phyloP scores from a whole-genome alignment of 2,329 filamentous ascomycete species.

The Colletotrichum lindemuthianum region DNA sequence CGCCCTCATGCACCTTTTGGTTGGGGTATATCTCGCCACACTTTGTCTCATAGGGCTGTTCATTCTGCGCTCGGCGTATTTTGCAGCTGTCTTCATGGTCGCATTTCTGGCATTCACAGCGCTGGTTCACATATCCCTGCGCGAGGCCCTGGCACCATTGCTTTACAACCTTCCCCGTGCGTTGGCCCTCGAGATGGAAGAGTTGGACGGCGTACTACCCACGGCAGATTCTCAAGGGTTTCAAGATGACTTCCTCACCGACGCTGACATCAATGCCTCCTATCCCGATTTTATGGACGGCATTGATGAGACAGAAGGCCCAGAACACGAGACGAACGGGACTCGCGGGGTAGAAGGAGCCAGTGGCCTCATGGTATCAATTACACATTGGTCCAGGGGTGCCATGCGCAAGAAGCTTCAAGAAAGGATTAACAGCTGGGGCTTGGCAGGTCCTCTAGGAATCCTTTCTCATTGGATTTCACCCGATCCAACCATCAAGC shows the following conservation, averaged over 20 bases:
- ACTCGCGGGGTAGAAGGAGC: constrained; percentile 51
- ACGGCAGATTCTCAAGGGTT: not conserved
- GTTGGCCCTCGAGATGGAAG: constrained; percentile 64
- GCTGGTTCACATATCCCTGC: constrained; percentile 79
- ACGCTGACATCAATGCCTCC: constrained; percentile 20
- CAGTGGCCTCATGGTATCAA: constrained; percentile 44
- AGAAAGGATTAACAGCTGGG: constrained; percentile 39
- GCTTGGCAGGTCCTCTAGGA: constrained; percentile 41
- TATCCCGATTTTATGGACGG: constrained; percentile 34
- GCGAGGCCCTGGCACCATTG: constrained; percentile 78
- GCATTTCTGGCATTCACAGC: constrained; percentile 78
- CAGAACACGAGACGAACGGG: constrained; percentile 39
- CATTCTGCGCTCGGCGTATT: constrained; percentile 72
- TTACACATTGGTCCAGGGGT: constrained; percentile 47
- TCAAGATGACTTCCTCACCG: constrained; percentile 27
- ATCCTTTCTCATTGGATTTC: constrained; percentile 43
- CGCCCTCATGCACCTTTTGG: constrained; percentile 86
- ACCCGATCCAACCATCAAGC: constrained; percentile 42
- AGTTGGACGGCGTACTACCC: constrained; percentile 41
- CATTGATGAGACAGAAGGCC: constrained; percentile 40
- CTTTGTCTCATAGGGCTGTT: constrained; percentile 88
- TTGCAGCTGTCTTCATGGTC: constrained; percentile 80
- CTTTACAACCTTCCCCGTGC: constrained; percentile 83
- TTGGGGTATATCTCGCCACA: constrained; percentile 84
- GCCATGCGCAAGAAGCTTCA: constrained; percentile 50